phyloP scores from a whole-genome alignment of 202 grass and related monocot species.

The Carex arenaria region DNA sequence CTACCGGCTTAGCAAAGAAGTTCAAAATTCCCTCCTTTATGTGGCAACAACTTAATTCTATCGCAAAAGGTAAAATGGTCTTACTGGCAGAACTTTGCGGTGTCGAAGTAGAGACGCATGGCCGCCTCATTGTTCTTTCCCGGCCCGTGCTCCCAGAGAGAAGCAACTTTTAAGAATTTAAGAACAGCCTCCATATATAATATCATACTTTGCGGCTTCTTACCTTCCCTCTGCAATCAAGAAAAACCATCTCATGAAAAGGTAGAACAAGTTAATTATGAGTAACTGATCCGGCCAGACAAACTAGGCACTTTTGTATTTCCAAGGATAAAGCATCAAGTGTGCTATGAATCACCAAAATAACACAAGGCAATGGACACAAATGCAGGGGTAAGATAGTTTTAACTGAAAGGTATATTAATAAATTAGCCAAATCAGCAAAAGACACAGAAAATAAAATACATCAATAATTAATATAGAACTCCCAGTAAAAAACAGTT shows the following conservation, averaged over 20 bases:
- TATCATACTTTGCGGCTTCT: not conserved
- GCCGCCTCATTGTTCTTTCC: not conserved
- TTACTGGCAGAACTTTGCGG: not conserved
- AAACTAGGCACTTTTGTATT: not conserved
- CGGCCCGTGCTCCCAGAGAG: not conserved
- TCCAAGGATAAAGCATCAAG: not conserved
- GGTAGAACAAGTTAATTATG: not conserved
- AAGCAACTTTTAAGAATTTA: not conserved
- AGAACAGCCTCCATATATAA: not conserved
- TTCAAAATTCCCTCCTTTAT: too few relatives aligned
- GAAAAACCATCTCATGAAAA: not conserved
- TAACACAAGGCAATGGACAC: not conserved
- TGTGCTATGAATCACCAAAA: not conserved
- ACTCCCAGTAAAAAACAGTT: not conserved
- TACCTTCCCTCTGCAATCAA: not conserved
- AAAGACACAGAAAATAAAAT: not conserved
- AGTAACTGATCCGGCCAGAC: not conserved
- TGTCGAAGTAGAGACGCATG: not conserved
- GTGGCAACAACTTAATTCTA: not conserved
- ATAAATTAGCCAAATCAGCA: not conserved
- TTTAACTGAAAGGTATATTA: not conserved
- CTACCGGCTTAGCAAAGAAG: too few relatives aligned
- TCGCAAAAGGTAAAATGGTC: not conserved
- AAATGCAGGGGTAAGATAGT: not conserved
- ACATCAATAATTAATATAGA: not conserved